These are phyloP conservation scores for Aleurites moluccanus DNA, from an alignment of 441 rosid genomes.

Conservation along the genomic window DNA sequence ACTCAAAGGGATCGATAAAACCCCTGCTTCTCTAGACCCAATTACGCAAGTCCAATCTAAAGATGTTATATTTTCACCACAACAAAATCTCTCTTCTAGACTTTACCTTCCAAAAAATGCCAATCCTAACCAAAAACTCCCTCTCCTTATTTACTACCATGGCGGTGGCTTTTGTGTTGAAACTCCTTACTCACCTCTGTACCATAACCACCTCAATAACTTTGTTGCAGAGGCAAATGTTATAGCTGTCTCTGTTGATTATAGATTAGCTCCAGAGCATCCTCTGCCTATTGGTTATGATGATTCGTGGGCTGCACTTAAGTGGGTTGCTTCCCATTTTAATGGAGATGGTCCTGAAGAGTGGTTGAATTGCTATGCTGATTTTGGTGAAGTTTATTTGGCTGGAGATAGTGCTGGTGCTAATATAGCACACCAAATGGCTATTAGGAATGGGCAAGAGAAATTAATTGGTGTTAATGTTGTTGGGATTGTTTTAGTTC, in stretches of 20 bases:
- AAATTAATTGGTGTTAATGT: conserved; percentile 17
- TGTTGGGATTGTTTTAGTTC: conserved; percentile 32
- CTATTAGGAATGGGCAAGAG: conserved; percentile 23
- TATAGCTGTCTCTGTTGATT: conserved; percentile 28
- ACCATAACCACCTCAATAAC: conserved; percentile 15
- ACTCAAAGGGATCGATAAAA: conserved; percentile 32
- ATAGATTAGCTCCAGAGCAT: conserved; percentile 35
- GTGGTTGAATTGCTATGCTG: conserved; percentile 36
- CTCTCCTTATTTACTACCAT: conserved; percentile 34
- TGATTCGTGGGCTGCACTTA: conserved; percentile 37
- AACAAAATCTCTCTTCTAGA: conserved; percentile 38
- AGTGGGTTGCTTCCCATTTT: conserved; percentile 36
- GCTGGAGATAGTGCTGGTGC: conserved; percentile 47
- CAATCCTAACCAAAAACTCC: conserved; percentile 26
- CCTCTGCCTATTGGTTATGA: conserved; percentile 34
- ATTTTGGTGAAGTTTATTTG: conserved; percentile 29
- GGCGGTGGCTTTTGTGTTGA: conserved; percentile 41
- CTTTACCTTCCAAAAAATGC: conserved; percentile 31
- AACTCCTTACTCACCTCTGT: conserved; percentile 20
- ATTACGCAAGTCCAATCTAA: conserved; percentile 46
- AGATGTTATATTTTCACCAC: conserved; percentile 43
- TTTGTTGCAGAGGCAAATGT: conserved; percentile 24
- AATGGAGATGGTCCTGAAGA: conserved; percentile 30
- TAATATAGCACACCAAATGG: conserved; percentile 40
- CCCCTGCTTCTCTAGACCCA: conserved; percentile 44